A percentile compares a stretch with the other conserved stretches of the same genome.
phyloP scores from a whole-genome alignment of 176 grass and related monocot genomes.

The Cocos nucifera region DNA sequence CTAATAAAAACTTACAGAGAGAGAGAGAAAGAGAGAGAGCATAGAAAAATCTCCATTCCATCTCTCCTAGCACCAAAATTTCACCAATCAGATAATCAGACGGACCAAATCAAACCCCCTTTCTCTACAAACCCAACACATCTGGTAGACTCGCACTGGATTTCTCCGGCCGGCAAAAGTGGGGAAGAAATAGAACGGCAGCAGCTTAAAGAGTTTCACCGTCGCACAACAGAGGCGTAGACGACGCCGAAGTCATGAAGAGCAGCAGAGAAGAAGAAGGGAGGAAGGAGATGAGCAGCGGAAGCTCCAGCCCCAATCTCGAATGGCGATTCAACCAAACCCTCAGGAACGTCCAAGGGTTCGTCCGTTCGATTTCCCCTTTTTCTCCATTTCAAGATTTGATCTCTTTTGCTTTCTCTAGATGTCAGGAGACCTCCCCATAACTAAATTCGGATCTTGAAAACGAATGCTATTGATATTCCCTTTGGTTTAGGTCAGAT shows the following conservation, averaged over 20 bases:
- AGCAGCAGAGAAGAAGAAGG: background rate
- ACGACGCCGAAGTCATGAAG: background rate
- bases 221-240: background rate
- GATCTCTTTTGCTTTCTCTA: background rate
- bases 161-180: background rate
- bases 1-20: too few species aligned
- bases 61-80: too few species aligned
- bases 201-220: too few species aligned
- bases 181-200: background rate
- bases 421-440: background rate
- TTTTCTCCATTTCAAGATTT: background rate
- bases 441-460: background rate
- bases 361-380: background rate
- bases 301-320: conserved; percentile 47
- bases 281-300: conserved; percentile 20
- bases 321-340: conserved; percentile 97
- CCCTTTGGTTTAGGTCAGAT: too few species aligned
- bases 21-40: too few species aligned
- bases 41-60: too few species aligned
- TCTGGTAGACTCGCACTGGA: too few species aligned
- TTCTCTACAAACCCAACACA: too few species aligned
- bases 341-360: conserved; percentile 88
- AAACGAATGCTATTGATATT: background rate
- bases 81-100: too few species aligned
- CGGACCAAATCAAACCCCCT: too few species aligned